Percentiles rank a stretch among this genome's conserved stretches.
Evolutionary conservation across 2,329 filamentous ascomycete genomes (phyloP).

Genomic region (Xylariaceae sp.): DNA sequence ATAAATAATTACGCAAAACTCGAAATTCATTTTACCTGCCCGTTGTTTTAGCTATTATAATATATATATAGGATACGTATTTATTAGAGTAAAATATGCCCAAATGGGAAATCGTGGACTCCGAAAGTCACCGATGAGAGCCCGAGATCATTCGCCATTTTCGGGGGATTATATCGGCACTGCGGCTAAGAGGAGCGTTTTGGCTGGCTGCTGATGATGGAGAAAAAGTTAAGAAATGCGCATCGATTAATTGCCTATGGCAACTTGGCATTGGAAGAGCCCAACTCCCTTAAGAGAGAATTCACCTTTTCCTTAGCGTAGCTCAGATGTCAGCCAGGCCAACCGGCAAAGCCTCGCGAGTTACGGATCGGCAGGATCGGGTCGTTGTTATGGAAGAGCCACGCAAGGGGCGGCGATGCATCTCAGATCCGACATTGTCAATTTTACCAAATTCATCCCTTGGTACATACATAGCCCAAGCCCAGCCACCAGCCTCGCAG

Average conservation of each 20-base stretch:
- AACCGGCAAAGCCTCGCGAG: background rate
- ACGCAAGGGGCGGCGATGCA: background rate
- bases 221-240: background rate
- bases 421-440: background rate
- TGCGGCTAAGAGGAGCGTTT: background rate
- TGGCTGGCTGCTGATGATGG: background rate
- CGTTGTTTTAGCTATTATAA: too few species aligned
- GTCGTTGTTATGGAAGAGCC: background rate
- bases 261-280: background rate
- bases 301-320: background rate
- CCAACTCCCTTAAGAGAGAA: background rate
- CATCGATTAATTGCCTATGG: background rate
- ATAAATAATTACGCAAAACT: too few species aligned
- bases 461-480: too few species aligned
- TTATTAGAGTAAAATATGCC: too few species aligned
- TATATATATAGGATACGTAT: too few species aligned
- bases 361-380: background rate
- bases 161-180: slow-evolving; percentile 2
- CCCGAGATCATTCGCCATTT: slow-evolving; percentile 27
- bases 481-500: too few species aligned
- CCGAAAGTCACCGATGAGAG: too few species aligned
- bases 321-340: background rate
- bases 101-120: too few species aligned
- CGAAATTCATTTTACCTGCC: too few species aligned
- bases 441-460: background rate